Conservation (phyloP, 805 yeast species). For the Cyberlindnera subsufficiens region DNA sequence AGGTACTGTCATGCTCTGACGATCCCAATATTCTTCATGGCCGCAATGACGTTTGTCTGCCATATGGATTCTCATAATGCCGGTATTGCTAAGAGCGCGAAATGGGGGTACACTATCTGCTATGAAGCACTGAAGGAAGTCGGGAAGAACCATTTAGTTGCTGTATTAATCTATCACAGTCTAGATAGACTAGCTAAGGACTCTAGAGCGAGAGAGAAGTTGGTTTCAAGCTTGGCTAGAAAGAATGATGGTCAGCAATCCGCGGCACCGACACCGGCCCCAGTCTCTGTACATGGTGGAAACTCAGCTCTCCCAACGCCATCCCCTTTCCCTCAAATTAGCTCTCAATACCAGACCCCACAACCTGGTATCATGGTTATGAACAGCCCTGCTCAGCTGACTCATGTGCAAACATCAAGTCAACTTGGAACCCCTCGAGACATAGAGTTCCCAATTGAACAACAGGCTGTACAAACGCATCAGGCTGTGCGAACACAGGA, state of each 20-base stretch:
- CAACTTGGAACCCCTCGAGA: background rate
- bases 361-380: no score
- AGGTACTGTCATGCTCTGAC: slow-evolving; percentile 51
- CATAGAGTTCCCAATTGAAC: background rate
- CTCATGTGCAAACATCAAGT: no score
- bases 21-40: slow-evolving; percentile 54
- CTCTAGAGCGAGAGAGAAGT: slow-evolving; percentile 20
- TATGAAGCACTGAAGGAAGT: slow-evolving; percentile 29
- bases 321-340: slow-evolving; percentile 2
- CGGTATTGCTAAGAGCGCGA: slow-evolving; percentile 31
- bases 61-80: slow-evolving; percentile 43
- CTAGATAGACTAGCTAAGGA: slow-evolving; percentile 38
- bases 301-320: slow-evolving; percentile 1
- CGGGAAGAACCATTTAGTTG: slow-evolving; percentile 50
- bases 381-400: background rate
- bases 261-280: slow-evolving; percentile 12
- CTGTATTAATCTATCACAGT: slow-evolving; percentile 43
- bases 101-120: slow-evolving; percentile 28
- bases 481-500: background rate
- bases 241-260: slow-evolving; percentile 10
- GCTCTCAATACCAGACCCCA: no score
- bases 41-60: slow-evolving; percentile 65
- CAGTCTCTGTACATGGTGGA: slow-evolving; percentile 3
- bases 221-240: slow-evolving; percentile 13
- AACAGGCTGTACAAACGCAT: slow-evolving; percentile 3